Base-by-base conservation (phyloP, 2,329 filamentous ascomycete species). In the Aspergillus ibericus region DNA sequence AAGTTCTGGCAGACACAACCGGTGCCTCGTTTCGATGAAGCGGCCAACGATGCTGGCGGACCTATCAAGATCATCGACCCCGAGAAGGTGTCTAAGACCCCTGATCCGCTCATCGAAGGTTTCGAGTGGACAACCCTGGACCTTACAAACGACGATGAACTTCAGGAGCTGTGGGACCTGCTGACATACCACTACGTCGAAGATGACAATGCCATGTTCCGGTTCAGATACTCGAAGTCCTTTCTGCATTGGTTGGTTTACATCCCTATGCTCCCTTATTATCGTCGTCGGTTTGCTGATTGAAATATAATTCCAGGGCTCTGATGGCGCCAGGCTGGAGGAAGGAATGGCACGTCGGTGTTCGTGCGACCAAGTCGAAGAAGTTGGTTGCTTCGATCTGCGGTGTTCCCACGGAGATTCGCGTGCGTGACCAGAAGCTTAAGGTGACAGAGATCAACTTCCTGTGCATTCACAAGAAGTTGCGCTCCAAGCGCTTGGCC, bases 1-100 rank as follows among this genome's bases (percentile, higher is more conserved):
- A 97, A 96, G 78, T 99, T 99, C 80, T 99, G 95, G 95, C 88
- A 92, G 75, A 99, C 95, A 48, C 95, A 99, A 76, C 95, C 95
- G 0, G 95, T 99, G 59, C 90, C 91, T 52, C 88, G 88, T 70
- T 96, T 98, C 71, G 77, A 80, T 53, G 79, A 82, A 80, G 88
- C 73, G 76, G 79, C 83, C 53, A 77, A 27, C 48, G 58, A 87
- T 50, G 81, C 87, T 63, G 93, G 98, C 69, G 95, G 95, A 0
- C 92, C 93, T 0, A 90, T 99, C 72, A 90, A 88, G 77, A 79
- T 88, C 16, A 90, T 93, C 69, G 88, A 89, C 59, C 83, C 90
- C 15, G 91, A 92, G 34, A 83, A 91, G 60, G 88, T 98, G 16
- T 82, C 90, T 53, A 91, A 89, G 75, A 86, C 91, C 62, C 91